These are phyloP conservation scores for Aspergillus panamensis DNA, from an alignment of 495 filamentous ascomycete genomes.

Conservation along the genomic window DNA sequence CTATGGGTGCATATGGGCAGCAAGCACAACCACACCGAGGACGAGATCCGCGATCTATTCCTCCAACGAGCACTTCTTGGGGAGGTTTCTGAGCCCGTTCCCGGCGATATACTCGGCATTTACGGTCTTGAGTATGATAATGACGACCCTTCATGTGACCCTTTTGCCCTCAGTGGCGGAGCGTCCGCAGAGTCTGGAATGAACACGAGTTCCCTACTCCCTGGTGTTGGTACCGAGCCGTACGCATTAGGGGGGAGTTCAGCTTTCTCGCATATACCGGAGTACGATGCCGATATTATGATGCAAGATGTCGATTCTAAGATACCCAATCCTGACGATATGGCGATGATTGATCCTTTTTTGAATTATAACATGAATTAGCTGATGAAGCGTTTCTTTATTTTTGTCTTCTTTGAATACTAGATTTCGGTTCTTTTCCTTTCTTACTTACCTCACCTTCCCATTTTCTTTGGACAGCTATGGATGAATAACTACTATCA, in stretches of 20 bases:
- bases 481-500: too few species aligned
- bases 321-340: slow-evolving; percentile 34
- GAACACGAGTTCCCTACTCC: not conserved
- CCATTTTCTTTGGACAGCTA: not conserved
- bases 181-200: not conserved
- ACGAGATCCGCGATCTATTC: slow-evolving; percentile 50
- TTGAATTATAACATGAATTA: slow-evolving; percentile 33
- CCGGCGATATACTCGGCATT: slow-evolving; percentile 37
- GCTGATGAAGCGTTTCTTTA: slow-evolving; percentile 11
- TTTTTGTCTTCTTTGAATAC: not conserved
- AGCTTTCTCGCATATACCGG: slow-evolving; percentile 13
- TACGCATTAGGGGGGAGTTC: slow-evolving; percentile 7
- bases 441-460: not conserved
- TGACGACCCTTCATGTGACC: slow-evolving; percentile 23
- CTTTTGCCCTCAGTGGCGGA: slow-evolving; percentile 13
- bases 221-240: slow-evolving; percentile 3
- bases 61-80: slow-evolving; percentile 39
- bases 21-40: slow-evolving; percentile 48
- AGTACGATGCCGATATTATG: slow-evolving; percentile 25
- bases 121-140: slow-evolving; percentile 44
- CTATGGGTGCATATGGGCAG: slow-evolving; percentile 61
- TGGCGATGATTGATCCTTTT: slow-evolving; percentile 38
- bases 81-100: slow-evolving; percentile 26
- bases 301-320: slow-evolving; percentile 32
- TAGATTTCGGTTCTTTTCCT: not conserved